Evolutionary conservation across 805 yeast species (phyloP).

Genomic region (Saccharomycopsis schoenii): DNA sequence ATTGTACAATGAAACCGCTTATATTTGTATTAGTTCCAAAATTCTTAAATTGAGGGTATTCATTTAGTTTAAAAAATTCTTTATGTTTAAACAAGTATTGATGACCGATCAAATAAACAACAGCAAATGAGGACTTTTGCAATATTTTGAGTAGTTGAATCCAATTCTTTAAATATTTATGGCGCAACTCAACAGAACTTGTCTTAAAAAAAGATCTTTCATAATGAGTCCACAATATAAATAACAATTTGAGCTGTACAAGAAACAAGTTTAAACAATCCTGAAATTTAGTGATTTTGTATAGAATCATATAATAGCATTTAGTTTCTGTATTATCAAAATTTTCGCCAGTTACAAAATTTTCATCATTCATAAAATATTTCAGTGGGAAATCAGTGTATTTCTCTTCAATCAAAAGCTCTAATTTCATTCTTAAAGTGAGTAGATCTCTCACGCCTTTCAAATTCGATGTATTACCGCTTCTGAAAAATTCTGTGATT

Average conservation of each 20-base stretch:
- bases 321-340: not conserved
- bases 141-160: not conserved
- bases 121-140: not conserved
- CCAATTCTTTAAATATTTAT: not conserved
- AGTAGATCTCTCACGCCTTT: not conserved
- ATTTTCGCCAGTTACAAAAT: not conserved
- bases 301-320: conserved; percentile 2
- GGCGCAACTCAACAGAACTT: not conserved
- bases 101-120: not conserved
- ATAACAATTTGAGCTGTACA: not conserved
- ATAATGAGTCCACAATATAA: conserved; percentile 1
- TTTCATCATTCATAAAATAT: conserved; percentile 3
- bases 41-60: conserved; percentile 1
- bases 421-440: not conserved
- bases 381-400: not conserved
- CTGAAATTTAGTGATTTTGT: conserved; percentile 3
- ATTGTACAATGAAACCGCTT: not conserved
- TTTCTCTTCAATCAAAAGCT: not conserved
- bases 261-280: not conserved
- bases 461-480: not conserved
- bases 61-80: conserved; percentile 1
- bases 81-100: not conserved
- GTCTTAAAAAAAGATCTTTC: not conserved
- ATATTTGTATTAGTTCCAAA: conserved; percentile 3
- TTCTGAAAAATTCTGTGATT: not conserved